These are phyloP conservation scores for Erodium trifolium DNA, from an alignment of 441 rosid genomes.

Conservation along the genomic window DNA sequence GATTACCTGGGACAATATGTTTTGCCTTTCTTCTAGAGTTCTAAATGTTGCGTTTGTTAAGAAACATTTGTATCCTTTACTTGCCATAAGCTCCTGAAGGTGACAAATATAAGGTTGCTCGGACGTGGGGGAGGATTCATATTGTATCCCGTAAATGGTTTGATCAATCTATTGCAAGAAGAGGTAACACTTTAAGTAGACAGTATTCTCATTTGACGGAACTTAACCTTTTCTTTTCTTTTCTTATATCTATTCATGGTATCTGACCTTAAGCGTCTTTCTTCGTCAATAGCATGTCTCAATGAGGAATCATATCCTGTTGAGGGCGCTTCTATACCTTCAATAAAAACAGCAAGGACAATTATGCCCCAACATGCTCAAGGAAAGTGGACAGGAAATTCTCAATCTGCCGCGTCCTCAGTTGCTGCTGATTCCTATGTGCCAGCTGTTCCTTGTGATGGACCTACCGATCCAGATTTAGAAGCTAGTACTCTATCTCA, in stretches of 20 bases:
- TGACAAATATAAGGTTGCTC: slow-evolving; percentile 90
- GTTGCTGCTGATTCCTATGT: slow-evolving; percentile 41
- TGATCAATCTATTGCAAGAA: slow-evolving; percentile 71
- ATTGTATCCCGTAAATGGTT: slow-evolving; percentile 86
- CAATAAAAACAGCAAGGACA: slow-evolving; percentile 34
- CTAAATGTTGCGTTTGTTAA: slow-evolving; percentile 12
- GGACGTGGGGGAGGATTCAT: slow-evolving; percentile 82
- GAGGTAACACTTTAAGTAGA: slow-evolving; percentile 40
- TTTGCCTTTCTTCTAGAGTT: background rate
- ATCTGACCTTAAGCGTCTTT: slow-evolving; percentile 28
- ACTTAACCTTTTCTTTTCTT: slow-evolving; percentile 8
- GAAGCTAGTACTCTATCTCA: slow-evolving; percentile 76
- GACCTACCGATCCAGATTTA: slow-evolving; percentile 49
- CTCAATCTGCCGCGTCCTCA: slow-evolving; percentile 32
- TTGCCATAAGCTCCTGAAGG: slow-evolving; percentile 71
- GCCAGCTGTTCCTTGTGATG: slow-evolving; percentile 33
- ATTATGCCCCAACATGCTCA: slow-evolving; percentile 42
- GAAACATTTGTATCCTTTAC: slow-evolving; percentile 43
- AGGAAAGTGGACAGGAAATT: slow-evolving; percentile 36
- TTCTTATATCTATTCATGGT: slow-evolving; percentile 22
- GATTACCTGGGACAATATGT: background rate
- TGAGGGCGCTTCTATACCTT: slow-evolving; percentile 41
- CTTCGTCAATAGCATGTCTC: slow-evolving; percentile 71
- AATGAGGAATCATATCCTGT: slow-evolving; percentile 85
- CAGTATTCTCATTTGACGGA: slow-evolving; percentile 16